phyloP scores from a whole-genome alignment of 1,139 yeast genomes.

The Taphrina communis region DNA sequence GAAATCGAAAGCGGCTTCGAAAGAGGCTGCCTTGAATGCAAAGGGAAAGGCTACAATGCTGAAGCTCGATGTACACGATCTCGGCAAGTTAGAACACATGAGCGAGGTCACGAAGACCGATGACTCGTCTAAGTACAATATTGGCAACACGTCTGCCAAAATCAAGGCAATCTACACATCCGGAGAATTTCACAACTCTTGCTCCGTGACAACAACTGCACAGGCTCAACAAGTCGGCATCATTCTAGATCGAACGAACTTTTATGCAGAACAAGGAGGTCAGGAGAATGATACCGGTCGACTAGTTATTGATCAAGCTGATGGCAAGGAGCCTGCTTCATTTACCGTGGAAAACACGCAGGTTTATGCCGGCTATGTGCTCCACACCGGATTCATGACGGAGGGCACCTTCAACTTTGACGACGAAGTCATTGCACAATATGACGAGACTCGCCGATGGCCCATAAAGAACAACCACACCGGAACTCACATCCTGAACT shows the following conservation, averaged over 20 bases:
- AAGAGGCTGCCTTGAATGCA: slow-evolving; percentile 78
- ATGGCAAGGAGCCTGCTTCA: slow-evolving; percentile 66
- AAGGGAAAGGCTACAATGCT: slow-evolving; percentile 71
- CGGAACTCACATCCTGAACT: slow-evolving; percentile 93
- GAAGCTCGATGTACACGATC: slow-evolving; percentile 87
- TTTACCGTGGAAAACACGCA: slow-evolving; percentile 92
- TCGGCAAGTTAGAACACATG: slow-evolving; percentile 58
- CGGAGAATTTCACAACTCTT: slow-evolving; percentile 58
- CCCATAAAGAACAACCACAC: slow-evolving; percentile 98
- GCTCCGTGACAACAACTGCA: slow-evolving; percentile 58
- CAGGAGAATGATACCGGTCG: slow-evolving; percentile 96
- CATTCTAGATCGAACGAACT: slow-evolving; percentile 84
- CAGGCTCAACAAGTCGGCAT: slow-evolving; percentile 72
- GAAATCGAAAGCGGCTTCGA: slow-evolving; percentile 63
- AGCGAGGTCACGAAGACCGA: slow-evolving; percentile 74
- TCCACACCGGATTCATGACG: slow-evolving; percentile 84
- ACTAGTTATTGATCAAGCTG: slow-evolving; percentile 68
- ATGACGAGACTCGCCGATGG: slow-evolving; percentile 93
- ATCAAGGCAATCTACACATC: slow-evolving; percentile 71
- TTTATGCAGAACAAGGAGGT: slow-evolving; percentile 99
- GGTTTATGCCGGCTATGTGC: slow-evolving; percentile 88
- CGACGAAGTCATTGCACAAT: slow-evolving; percentile 79
- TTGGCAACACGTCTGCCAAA: slow-evolving; percentile 51
- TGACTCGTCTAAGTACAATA: slow-evolving; percentile 67
- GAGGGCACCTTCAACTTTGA: slow-evolving; percentile 76